Base-by-base conservation (phyloP, 2,329 filamentous ascomycete species). In the Trichoderma oligosporum region DNA sequence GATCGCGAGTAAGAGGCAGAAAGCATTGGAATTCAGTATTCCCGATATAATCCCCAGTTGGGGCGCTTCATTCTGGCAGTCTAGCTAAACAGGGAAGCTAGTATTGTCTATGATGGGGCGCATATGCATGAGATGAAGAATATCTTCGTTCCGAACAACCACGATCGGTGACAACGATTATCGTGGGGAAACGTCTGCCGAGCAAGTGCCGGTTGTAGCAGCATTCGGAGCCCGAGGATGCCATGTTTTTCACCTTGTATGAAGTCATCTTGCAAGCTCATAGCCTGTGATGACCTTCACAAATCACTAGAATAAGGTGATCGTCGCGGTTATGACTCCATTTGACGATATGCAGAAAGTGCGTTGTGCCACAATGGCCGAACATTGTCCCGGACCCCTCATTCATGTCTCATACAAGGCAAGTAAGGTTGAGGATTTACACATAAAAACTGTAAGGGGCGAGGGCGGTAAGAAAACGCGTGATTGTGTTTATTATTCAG, bases 381-480 rank as follows among this genome's bases (percentile, higher is more conserved):
- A 55, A 39, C 41, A 46, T 55, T 46, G 12, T 46, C 42, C 52
- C 52, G 52, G 52, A 55, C 52, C 52, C 52, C 52, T 55, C 52
- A 54, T 46, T 46, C 27, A 36, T 55, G 41, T 45, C 52, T 45
- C 31, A 55, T n/a, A 2, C 36, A 7, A 12, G 52, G 41, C 52
- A 55, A 24, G 41, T 14, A 38, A 45, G 41, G 8, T 27, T 36
- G 41, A 46, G 24, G 9, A 45, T 36, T 35, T 6, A 9, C 20
- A 29, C 25, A 55, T 55, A 55, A 55, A 55, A 38, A 41, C 31
- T 38, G 52, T 31, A 46, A 46, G 41, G 51, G 41, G 24, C 31
- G 41, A 12, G 39, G 11, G 16, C 16, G 18, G 6, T 16, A 55
- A 29, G 41, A 41, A 20, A 38, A 5, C 6, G 27, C 11, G 27